Conservation (phyloP, 257 asterid genomes). For the Eucommia ulmoides region DNA sequence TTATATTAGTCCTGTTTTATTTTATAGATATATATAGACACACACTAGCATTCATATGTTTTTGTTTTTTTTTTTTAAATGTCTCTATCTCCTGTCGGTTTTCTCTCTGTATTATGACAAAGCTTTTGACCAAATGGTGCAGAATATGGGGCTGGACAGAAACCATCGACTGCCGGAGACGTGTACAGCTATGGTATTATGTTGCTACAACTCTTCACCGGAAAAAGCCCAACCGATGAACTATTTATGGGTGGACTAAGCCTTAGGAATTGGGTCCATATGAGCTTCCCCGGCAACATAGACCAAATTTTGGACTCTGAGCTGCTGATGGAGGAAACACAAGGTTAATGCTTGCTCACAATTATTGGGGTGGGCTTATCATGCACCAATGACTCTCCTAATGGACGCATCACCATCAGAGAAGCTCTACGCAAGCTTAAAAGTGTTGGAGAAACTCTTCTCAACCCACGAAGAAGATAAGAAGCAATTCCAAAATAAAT, state of each 20-base stretch:
- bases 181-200: constrained; percentile 58
- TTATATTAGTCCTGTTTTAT: no score
- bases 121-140: no score
- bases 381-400: constrained; percentile 33
- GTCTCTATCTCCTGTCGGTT: no score
- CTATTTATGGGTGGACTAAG: constrained; percentile 26
- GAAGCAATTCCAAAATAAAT: no score
- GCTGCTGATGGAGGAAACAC: constrained; percentile 12
- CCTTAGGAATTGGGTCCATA: constrained; percentile 39
- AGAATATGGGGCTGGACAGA: constrained; percentile 50
- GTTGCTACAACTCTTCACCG: constrained; percentile 37
- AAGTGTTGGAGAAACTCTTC: constrained; percentile 10
- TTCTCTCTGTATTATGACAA: no score
- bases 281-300: constrained; percentile 19
- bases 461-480: no score
- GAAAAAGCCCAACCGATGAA: constrained; percentile 36
- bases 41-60: no score
- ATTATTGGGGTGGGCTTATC: constrained; percentile 29
- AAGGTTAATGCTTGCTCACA: constrained; percentile 15
- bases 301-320: constrained; percentile 28
- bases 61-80: neutral
- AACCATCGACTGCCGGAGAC: constrained; percentile 42
- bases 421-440: constrained; percentile 31
- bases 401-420: constrained; percentile 18
- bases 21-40: no score